Evolutionary conservation across 2,329 filamentous ascomycete genomes (phyloP).

Genomic region (Thyridium curvatum): DNA sequence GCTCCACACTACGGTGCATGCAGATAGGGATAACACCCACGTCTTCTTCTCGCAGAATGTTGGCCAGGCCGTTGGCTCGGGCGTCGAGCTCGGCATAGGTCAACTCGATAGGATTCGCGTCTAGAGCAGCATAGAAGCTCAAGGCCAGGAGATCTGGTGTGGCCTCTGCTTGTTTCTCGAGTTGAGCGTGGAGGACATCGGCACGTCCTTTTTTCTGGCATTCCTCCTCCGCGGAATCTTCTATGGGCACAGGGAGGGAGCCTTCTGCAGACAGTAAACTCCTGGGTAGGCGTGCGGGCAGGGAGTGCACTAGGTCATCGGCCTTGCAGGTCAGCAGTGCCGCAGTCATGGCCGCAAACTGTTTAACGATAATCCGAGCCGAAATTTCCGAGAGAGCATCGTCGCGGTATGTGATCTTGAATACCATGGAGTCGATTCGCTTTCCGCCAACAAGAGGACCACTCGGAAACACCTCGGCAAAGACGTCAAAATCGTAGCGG

Average conservation of each 20-base stretch:
- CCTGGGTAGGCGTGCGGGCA: constrained; percentile 7
- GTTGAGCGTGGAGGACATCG: constrained; percentile 14
- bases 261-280: constrained; percentile 10
- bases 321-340: constrained; percentile 6
- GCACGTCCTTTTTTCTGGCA: constrained; percentile 8
- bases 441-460: background rate
- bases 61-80: constrained; percentile 23
- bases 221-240: background rate
- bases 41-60: constrained; percentile 16
- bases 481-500: constrained; percentile 11
- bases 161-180: constrained; percentile 12
- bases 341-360: constrained; percentile 10
- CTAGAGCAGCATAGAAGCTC: constrained; percentile 12
- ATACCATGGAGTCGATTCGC: background rate
- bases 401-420: constrained; percentile 10
- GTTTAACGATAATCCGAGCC: constrained; percentile 9
- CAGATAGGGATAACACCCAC: constrained; percentile 27
- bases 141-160: constrained; percentile 11
- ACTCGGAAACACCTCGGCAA: constrained; percentile 9
- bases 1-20: constrained; percentile 28
- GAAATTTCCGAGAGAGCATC: constrained; percentile 10
- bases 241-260: constrained; percentile 10
- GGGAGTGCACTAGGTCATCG: constrained; percentile 6
- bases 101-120: constrained; percentile 16
- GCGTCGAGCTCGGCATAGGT: constrained; percentile 27